Percentiles rank a stretch among this genome's conserved stretches.
Conservation (phyloP, 495 filamentous ascomycete species). For the Venustampulla echinocandica region DNA sequence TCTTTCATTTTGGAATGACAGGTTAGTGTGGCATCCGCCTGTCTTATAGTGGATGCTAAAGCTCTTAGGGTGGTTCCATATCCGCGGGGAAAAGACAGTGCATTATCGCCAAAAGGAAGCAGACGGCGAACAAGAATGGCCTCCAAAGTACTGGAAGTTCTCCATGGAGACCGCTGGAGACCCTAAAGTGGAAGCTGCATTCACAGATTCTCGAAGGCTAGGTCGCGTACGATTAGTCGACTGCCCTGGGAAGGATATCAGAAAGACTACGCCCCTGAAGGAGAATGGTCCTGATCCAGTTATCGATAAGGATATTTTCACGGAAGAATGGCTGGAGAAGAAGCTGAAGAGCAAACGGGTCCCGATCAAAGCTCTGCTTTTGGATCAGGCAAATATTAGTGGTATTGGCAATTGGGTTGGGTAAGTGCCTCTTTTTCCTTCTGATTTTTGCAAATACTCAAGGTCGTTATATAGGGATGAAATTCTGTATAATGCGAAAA, state of each 20-base stretch:
- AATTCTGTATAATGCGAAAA: constrained; percentile 73
- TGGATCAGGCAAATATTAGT: constrained; percentile 84
- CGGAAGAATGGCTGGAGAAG: constrained; percentile 56
- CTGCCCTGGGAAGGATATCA: constrained; percentile 63
- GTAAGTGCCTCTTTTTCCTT: constrained; percentile 16
- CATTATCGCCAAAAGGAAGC: constrained; percentile 65
- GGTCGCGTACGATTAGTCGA: constrained; percentile 73
- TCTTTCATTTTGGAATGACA: constrained; percentile 90
- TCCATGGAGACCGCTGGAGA: constrained; percentile 51
- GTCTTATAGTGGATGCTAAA: constrained; percentile 17
- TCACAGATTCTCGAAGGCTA: constrained; percentile 73
- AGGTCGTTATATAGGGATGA: constrained; percentile 52
- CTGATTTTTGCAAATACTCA: background rate
- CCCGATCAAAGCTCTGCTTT: constrained; percentile 75
- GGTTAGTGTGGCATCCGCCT: constrained; percentile 15
- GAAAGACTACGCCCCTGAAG: constrained; percentile 67
- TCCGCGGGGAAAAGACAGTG: constrained; percentile 62
- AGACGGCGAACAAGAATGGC: constrained; percentile 60
- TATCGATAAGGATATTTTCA: constrained; percentile 67
- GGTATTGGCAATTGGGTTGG: constrained; percentile 97
- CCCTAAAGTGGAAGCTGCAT: constrained; percentile 63
- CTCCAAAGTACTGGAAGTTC: constrained; percentile 87
- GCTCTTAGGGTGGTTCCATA: constrained; percentile 68
- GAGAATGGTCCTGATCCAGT: constrained; percentile 94
- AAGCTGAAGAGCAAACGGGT: constrained; percentile 68